These are phyloP conservation scores for Sarcodon sp. DNA, from an alignment of 768 basidiomycete genomes.

Conservation along the genomic window DNA sequence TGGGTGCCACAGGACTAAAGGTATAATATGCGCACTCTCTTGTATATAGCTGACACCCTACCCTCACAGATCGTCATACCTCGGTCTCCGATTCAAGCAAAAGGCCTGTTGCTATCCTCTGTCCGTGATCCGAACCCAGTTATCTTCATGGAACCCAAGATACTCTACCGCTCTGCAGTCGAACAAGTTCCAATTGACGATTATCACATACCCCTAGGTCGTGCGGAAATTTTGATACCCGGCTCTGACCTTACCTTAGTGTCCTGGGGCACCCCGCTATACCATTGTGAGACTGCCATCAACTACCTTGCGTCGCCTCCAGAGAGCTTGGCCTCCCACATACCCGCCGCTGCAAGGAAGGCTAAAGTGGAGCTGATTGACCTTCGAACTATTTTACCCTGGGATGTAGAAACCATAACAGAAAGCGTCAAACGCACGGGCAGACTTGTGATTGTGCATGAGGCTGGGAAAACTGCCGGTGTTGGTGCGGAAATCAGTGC, in stretches of 20 bases:
- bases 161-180: conserved; percentile 81
- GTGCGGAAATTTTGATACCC: conserved; percentile 60
- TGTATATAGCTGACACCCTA: background rate
- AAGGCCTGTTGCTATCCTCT: conserved; percentile 75
- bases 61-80: conserved; percentile 63
- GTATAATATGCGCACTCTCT: conserved; percentile 21
- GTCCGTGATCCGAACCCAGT: conserved; percentile 92
- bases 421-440: conserved; percentile 82
- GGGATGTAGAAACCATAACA: conserved; percentile 71
- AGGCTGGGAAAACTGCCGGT: conserved; percentile 79
- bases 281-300: conserved; percentile 79
- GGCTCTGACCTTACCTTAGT: conserved; percentile 84
- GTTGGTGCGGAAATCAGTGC: conserved; percentile 90
- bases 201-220: conserved; percentile 70
- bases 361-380: conserved; percentile 86
- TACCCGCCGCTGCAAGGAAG: conserved; percentile 51
- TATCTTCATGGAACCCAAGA: conserved; percentile 92
- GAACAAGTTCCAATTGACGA: conserved; percentile 91
- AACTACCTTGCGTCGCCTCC: conserved; percentile 61
- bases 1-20: conserved; percentile 85
- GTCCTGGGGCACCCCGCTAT: conserved; percentile 90
- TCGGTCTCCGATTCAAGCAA: conserved; percentile 91
- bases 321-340: conserved; percentile 40
- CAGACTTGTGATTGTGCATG: conserved; percentile 80
- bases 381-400: conserved; percentile 78